Conservation (phyloP, 768 basidiomycete species). For the Phlebiopsis flavidoalba region DNA sequence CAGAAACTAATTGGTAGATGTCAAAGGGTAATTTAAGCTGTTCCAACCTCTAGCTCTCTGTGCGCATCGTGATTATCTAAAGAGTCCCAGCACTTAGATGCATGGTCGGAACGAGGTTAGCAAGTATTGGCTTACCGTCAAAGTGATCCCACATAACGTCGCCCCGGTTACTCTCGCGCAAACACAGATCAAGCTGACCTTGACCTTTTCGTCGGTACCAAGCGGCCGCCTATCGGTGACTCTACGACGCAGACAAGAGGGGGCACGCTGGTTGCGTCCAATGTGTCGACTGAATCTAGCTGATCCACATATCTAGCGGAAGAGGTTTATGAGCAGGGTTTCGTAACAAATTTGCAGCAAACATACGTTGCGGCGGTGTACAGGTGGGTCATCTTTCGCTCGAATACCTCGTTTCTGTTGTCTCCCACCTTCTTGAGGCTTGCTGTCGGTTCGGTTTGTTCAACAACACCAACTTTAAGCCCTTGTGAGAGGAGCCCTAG, state of each 20-base stretch:
- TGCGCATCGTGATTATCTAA: slow-evolving; percentile 78
- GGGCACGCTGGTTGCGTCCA: slow-evolving; percentile 43
- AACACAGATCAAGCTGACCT: slow-evolving; percentile 71
- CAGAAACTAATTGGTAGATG: neutral
- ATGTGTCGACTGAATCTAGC: slow-evolving; percentile 61
- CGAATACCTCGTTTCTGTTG: slow-evolving; percentile 69
- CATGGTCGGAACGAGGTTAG: too few species aligned
- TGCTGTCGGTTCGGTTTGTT: slow-evolving; percentile 84
- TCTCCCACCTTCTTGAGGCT: slow-evolving; percentile 81
- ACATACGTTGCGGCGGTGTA: slow-evolving; percentile 88
- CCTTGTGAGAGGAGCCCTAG: slow-evolving; percentile 73
- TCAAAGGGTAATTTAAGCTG: too few species aligned
- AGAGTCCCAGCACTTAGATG: neutral
- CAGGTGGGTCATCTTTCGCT: slow-evolving; percentile 66
- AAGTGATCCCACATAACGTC: slow-evolving; percentile 95
- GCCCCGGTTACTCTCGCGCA: slow-evolving; percentile 85
- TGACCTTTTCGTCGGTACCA: slow-evolving; percentile 39
- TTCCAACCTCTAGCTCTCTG: slow-evolving; percentile 79
- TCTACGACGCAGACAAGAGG: slow-evolving; percentile 79
- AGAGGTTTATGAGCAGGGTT: neutral
- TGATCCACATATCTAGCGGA: slow-evolving; percentile 73
- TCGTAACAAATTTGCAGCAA: neutral
- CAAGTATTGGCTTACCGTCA: slow-evolving; percentile 43
- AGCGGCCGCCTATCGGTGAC: slow-evolving; percentile 32
- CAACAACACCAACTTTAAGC: slow-evolving; percentile 77